A percentile compares a stretch with the other conserved stretches of the same genome.
phyloP scores from a whole-genome alignment of 2,329 filamentous ascomycete species.

The Phyllosticta citribraziliensis region DNA sequence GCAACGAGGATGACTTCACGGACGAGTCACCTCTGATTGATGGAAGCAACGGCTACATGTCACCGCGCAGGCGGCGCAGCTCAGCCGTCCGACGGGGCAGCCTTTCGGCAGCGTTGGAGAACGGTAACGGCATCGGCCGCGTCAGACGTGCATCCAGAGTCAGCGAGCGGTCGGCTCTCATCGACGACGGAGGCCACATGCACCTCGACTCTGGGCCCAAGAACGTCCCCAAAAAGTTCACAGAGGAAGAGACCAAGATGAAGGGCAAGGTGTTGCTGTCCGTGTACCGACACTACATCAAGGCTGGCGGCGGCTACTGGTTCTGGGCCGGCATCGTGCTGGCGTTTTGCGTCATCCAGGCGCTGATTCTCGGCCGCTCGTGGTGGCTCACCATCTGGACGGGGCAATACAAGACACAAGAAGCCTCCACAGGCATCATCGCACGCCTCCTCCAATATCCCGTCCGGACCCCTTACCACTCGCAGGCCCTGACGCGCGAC shows the following conservation, averaged over 20 bases:
- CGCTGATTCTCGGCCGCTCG: constrained; percentile 43
- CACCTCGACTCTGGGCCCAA: constrained; percentile 21
- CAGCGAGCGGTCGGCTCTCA: constrained; percentile 8
- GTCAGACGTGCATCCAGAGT: background rate
- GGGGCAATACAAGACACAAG: constrained; percentile 10
- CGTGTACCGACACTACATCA: constrained; percentile 60
- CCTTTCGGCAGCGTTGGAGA: background rate
- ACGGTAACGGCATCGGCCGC: background rate
- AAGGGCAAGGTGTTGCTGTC: constrained; percentile 56
- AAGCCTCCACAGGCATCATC: background rate
- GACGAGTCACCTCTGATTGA: constrained; percentile 24
- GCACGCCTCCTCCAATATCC: constrained; percentile 3
- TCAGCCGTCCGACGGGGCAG: constrained; percentile 1
- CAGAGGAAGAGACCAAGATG: constrained; percentile 65
- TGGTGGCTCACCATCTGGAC: constrained; percentile 57
- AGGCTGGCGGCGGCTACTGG: constrained; percentile 52
- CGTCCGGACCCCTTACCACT: background rate
- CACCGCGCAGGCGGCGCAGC: constrained; percentile 20
- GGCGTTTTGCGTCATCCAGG: constrained; percentile 47
- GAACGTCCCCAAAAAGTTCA: constrained; percentile 54
- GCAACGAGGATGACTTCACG: constrained; percentile 26
- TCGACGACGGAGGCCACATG: constrained; percentile 18
- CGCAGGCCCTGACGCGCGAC: background rate
- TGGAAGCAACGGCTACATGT: constrained; percentile 25
- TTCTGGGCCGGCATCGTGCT: constrained; percentile 48